A percentile compares a stretch with the other conserved stretches of the same genome.
These are phyloP conservation scores for Selenicereus undatus DNA, from an alignment of 148 eudicot species.

Conservation along the genomic window DNA sequence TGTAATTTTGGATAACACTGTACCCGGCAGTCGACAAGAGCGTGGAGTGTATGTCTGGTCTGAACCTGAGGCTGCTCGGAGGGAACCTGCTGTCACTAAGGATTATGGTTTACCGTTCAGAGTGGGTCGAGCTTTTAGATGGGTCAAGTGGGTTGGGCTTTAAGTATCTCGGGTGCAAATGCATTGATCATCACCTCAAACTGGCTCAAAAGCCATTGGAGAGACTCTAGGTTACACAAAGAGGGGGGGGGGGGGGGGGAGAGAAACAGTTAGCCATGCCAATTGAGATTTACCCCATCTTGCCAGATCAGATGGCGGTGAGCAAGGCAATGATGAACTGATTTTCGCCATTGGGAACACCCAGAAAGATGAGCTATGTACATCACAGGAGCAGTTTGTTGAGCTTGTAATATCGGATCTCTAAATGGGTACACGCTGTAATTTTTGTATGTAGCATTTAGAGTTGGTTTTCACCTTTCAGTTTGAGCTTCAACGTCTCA, in stretches of 20 bases:
- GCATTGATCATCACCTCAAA: background rate
- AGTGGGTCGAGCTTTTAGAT: conserved; percentile 76
- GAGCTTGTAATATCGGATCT: conserved; percentile 19
- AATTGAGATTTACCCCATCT: background rate
- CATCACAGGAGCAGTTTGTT: conserved; percentile 20
- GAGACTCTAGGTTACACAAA: background rate
- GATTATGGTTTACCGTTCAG: conserved; percentile 86
- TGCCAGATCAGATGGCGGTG: too few species aligned
- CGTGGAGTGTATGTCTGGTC: conserved; percentile 97
- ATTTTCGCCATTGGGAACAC: too few species aligned
- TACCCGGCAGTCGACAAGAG: conserved; percentile 87
- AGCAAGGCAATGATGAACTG: too few species aligned
- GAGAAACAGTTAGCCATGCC: background rate
- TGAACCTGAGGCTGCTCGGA: conserved; percentile 78
- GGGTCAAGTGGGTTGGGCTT: conserved; percentile 99
- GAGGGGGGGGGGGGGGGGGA: background rate
- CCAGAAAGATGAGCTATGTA: conserved; percentile 23
- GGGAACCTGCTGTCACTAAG: conserved; percentile 83
- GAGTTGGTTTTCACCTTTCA: background rate
- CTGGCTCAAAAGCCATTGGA: background rate
- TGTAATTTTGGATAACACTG: conserved; percentile 80
- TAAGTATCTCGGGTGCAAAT: conserved; percentile 13
- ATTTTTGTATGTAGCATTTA: conserved; percentile 24
- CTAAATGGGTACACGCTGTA: background rate
- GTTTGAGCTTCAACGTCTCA: background rate